Evolutionary conservation across 1,139 yeast genomes (phyloP).

Genomic region (Pichia terricola): DNA sequence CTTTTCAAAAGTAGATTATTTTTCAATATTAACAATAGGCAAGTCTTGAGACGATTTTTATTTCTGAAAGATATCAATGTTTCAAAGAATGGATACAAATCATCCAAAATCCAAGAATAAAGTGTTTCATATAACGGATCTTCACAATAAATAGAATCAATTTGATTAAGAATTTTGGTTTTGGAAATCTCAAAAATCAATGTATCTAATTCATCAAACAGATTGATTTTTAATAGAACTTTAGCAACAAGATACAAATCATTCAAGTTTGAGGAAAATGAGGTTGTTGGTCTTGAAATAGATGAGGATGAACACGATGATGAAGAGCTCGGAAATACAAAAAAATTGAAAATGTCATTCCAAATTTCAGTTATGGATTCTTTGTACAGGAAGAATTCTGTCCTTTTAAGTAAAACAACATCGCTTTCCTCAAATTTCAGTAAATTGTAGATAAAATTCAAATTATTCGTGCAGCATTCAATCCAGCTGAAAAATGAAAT

Average conservation of each 20-base stretch:
- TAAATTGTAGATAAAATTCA: constrained; percentile 4
- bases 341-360: constrained; percentile 2
- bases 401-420: constrained; percentile 4
- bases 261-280: not conserved
- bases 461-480: constrained; percentile 5
- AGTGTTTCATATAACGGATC: constrained; percentile 30
- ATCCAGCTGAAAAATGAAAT: constrained; percentile 5
- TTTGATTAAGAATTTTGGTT: constrained; percentile 35
- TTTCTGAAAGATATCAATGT: constrained; percentile 16
- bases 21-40: constrained; percentile 28
- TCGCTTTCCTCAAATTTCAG: constrained; percentile 7
- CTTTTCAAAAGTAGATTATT: constrained; percentile 43
- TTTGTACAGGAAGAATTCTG: constrained; percentile 11
- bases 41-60: constrained; percentile 18
- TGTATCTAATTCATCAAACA: constrained; percentile 30
- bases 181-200: constrained; percentile 36
- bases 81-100: constrained; percentile 30
- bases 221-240: constrained; percentile 12
- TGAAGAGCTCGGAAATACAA: too few relatives aligned
- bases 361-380: constrained; percentile 4
- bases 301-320: too few relatives aligned
- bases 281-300: too few relatives aligned
- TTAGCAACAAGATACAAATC: constrained; percentile 4
- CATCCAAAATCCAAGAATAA: constrained; percentile 31
- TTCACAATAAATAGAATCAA: constrained; percentile 2